Evolutionary conservation across 306 rosid species (phyloP), one percentile per base, ranked within the genome.

Genomic region (Begonia masoniana): DNA sequence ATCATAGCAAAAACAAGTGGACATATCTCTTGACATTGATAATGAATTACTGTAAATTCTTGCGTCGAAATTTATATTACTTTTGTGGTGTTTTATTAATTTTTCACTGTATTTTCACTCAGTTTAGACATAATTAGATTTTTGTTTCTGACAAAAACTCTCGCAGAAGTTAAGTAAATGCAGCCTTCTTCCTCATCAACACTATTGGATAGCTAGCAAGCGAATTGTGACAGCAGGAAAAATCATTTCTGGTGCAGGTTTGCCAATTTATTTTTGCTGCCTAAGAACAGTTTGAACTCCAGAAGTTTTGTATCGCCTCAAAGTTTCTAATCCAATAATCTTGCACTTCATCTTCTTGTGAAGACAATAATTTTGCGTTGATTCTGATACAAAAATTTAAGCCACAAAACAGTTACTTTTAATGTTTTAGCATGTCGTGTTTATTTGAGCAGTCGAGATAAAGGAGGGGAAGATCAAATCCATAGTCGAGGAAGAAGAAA

Each of bases 141-240:
- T 15, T 50, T 0, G 53, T 50, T 50, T 14, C 53, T 50, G 53
- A 15, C 17, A 15, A 50, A 50, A 13, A 14, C 16, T 10, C 11
- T 3, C 11, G 53, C 17, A 50, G 16, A 50, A 50, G 21, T 13
- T 9, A 9, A 50, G 11, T 31, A 67, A 65, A 43, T 91, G 99
- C 68, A 86, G 82, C 68, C 78, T 91, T 68, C 70, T 81, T 67
- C 94, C 88, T 35, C 43, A 67, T 62, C 63, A 53, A 45, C 92
- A 77, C 56, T 85, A 56, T 54, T 86, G 96, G 96, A 83, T 91
- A 59, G 46, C 81, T 43, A 91, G 96, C 81, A 81, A 83, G 57
- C 96, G 92, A 51, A 83, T 86, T 62, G 78, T 91, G 62, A 91
- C 94, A 7, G 82, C 88, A 10, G 74, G 81, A 57, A 96, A 94